Percentiles rank a stretch among this genome's conserved stretches.
Evolutionary conservation across 352 stramenopile species (phyloP).

Genomic region (Globisporangium acanthophoron): DNA sequence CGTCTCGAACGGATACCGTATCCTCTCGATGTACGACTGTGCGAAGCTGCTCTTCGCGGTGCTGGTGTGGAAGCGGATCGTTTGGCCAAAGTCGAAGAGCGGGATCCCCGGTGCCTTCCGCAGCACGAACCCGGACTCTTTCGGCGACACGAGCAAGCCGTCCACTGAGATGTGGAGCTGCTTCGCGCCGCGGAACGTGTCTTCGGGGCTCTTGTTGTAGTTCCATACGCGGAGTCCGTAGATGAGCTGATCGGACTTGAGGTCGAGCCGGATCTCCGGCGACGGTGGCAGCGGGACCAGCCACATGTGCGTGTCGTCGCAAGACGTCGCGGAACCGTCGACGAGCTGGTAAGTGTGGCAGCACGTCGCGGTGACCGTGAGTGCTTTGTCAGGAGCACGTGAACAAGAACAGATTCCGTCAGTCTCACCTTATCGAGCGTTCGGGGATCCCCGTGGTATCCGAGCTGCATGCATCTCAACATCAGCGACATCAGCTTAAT

Average conservation of each 20-base stretch:
- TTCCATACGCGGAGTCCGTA: conserved; percentile 76
- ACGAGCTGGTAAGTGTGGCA: conserved; percentile 38
- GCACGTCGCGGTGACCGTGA: neutral
- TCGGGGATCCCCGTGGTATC: conserved; percentile 72
- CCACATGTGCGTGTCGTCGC: conserved; percentile 90
- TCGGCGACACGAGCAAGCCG: conserved; percentile 40
- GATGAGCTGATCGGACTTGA: conserved; percentile 44
- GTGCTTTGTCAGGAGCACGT: neutral
- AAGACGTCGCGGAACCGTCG: conserved; percentile 75
- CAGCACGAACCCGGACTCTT: conserved; percentile 52
- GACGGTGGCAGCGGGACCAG: conserved; percentile 58
- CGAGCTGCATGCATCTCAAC: conserved; percentile 27
- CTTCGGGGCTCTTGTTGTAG: conserved; percentile 79
- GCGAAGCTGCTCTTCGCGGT: conserved; percentile 3
- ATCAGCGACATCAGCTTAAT: neutral
- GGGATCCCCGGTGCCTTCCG: conserved; percentile 73
- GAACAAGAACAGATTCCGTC: neutral
- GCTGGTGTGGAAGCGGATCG: conserved; percentile 34
- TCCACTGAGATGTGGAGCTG: conserved; percentile 49
- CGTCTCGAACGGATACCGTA: conserved; percentile 33
- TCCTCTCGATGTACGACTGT: conserved; percentile 26
- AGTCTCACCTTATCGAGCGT: conserved; percentile 77
- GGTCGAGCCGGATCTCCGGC: conserved; percentile 50
- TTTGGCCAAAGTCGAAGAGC: conserved; percentile 71
- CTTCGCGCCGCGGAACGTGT: conserved; percentile 65